Evolutionary conservation across 129 eudicot genomes (phyloP).

Genomic region (Ambrosia trifida): DNA sequence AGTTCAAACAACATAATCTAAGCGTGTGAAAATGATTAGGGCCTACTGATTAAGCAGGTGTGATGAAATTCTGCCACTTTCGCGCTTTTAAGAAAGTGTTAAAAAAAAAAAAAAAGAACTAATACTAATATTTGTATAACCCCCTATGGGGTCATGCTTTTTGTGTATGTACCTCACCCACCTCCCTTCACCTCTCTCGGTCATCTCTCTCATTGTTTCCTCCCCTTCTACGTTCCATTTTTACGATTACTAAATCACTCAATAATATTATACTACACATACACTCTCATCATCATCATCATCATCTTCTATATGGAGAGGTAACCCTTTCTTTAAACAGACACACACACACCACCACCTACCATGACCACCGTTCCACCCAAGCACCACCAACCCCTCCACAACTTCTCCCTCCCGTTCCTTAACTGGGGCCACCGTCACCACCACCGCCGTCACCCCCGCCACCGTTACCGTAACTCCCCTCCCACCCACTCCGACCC

Average conservation of each 20-base stretch:
- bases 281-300: too few relatives aligned
- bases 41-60: too few relatives aligned
- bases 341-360: too few relatives aligned
- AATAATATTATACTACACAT: too few relatives aligned
- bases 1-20: too few relatives aligned
- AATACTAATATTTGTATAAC: too few relatives aligned
- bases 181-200: conserved; percentile 8
- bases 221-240: conserved; percentile 5
- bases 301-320: not conserved
- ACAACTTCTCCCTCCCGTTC: conserved; percentile 37
- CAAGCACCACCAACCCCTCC: conserved; percentile 35
- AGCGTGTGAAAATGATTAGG: too few relatives aligned
- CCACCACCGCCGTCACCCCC: conserved; percentile 31
- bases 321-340: not conserved
- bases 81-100: too few relatives aligned
- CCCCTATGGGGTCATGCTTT: conserved; percentile 23
- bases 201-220: conserved; percentile 5
- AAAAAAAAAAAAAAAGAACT: too few relatives aligned
- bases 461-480: not conserved
- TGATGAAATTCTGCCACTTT: too few relatives aligned
- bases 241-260: not conserved
- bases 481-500: not conserved
- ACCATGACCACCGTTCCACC: conserved; percentile 31
- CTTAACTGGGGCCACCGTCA: conserved; percentile 42
- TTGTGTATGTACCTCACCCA: conserved; percentile 14